Evolutionary conservation across 2,329 filamentous ascomycete genomes (phyloP), one percentile per base, ranked within the genome.

Genomic region (Penicillium glabrum): DNA sequence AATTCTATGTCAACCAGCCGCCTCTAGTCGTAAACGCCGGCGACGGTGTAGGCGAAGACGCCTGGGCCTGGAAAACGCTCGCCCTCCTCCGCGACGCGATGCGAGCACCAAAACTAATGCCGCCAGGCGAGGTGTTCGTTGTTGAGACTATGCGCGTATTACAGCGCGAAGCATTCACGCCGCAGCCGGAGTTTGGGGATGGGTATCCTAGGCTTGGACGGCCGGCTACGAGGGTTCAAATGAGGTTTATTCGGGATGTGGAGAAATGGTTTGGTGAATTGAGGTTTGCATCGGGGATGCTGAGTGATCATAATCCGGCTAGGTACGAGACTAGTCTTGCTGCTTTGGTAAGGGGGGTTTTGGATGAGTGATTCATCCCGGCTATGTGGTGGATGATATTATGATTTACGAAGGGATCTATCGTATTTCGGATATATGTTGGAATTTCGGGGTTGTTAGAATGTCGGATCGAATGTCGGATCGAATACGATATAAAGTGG

Each of bases 91-190:
- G 89, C 2, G 83, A 83, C 3, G 85, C 82, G 63, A 90, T 92
- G 86, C 80, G 83, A 59, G 87, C 83, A 51, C 78, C 83, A 31
- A 91, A 91, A 67, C 79, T 93, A 2, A 75, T 91, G 46, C 89
- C 89, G 1, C 89, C 89, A 0, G 89, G 89, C 1, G 89, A 93
- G 69, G 87, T 92, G 0, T 91, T 92, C 66, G 78, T 86, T 2
- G 81, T 92, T 2, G 88, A 91, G 73, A 87, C 82, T 24, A 86
- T 85, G 68, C 80, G 81, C 9, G 88, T 90, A 4, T 75, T 91
- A 58, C 81, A 89, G 61, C 77, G 88, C 13, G 85, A 89, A 66
- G 86, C 87, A 0, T 89, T 89, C 82, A 66, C 73, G 31, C 51
- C 71, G 66, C 54, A 71, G 37, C 58, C 72, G 65, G 57, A 76